Evolutionary conservation across 164 flowering plant genomes (phyloP), one percentile per base, ranked within the genome.

Genomic region (Cinnamomum chago): DNA sequence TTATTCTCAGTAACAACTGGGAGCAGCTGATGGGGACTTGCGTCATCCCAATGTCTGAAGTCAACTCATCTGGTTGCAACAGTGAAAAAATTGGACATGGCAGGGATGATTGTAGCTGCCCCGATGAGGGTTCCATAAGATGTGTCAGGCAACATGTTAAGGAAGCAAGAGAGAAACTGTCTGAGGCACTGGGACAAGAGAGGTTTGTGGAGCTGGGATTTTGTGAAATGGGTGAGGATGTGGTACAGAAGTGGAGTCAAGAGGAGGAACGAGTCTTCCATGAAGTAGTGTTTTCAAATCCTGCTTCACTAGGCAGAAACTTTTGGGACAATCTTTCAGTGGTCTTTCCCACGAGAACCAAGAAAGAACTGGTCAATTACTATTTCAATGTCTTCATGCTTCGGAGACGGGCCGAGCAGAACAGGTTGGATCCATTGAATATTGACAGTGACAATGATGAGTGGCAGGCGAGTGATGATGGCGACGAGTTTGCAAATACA

Each of bases 341-440:
- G 3, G 82, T 66, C 7, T 88, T 90, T 67, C 92, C 94, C 51
- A 75, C 78, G 3, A 83, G 87, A 24, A 84, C 82, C 47, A 88
- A 66, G 70, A 78, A 65, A 73, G 94, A 91, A 7, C 69, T 91
- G 25, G 91, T 91, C 30, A 90, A 89, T 73, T 93, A 93, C 76
- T 93, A 92, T 64, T 93, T 89, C 67, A 93, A 93, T 81, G 97
- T 90, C 28, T 93, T 90, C 71, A 85, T 93, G 83, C 90, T 91
- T 20, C 87, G 85, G 40, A 85, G 79, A 65, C 82, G 97, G 58
- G 88, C 92, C 5, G 82, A 62, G 28, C 98, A 93, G 83, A 93
- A 93, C 76, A 81, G 96, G 74, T 80, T 62, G 64, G 73, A 72
- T 62, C 55, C 71, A 13, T 50, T 85, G 74, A 78, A 84, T 65